A percentile compares a stretch with the other conserved stretches of the same genome.
These are phyloP conservation scores for Fusarium domesticum DNA, from an alignment of 2,329 filamentous ascomycete genomes.

Conservation along the genomic window DNA sequence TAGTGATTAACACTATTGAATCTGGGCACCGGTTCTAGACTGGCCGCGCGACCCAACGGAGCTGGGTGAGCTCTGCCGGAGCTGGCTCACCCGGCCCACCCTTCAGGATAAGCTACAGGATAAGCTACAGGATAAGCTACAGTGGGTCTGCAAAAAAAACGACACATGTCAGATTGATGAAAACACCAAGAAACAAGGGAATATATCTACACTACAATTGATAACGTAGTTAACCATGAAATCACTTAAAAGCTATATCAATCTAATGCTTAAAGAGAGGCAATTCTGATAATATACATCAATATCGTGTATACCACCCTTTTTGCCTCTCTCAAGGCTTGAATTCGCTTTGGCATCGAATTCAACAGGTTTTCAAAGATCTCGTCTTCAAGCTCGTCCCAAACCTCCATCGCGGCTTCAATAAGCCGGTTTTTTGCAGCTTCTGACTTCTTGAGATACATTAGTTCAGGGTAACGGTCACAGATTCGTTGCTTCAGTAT, in stretches of 20 bases:
- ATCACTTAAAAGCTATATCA: slow-evolving; percentile 1
- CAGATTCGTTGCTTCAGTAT: slow-evolving; percentile 1
- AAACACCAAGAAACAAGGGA: not conserved
- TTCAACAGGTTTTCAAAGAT: not conserved
- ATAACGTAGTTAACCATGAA: not conserved
- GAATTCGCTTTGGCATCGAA: not conserved
- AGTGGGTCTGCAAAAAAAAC: not conserved
- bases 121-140: not conserved
- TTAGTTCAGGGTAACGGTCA: slow-evolving; percentile 1
- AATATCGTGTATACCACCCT: slow-evolving; percentile 2
- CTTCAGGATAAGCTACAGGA: not conserved
- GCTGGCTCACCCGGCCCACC: too few species aligned
- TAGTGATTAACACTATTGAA: too few species aligned
- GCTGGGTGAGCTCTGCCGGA: too few species aligned
- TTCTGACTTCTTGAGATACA: not conserved
- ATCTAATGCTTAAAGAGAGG: not conserved
- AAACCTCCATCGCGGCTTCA: slow-evolving; percentile 1
- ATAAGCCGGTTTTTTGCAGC: not conserved
- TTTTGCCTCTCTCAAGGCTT: not conserved
- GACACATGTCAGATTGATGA: not conserved
- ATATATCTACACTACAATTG: not conserved
- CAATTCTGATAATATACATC: not conserved
- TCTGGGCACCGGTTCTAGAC: too few species aligned
- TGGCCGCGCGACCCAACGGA: too few species aligned
- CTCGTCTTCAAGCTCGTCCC: not conserved